Percentiles rank a stretch among this genome's conserved stretches.
These are phyloP conservation scores for Leishmania major DNA, from an alignment of 208 protist species.

Conservation along the genomic window DNA sequence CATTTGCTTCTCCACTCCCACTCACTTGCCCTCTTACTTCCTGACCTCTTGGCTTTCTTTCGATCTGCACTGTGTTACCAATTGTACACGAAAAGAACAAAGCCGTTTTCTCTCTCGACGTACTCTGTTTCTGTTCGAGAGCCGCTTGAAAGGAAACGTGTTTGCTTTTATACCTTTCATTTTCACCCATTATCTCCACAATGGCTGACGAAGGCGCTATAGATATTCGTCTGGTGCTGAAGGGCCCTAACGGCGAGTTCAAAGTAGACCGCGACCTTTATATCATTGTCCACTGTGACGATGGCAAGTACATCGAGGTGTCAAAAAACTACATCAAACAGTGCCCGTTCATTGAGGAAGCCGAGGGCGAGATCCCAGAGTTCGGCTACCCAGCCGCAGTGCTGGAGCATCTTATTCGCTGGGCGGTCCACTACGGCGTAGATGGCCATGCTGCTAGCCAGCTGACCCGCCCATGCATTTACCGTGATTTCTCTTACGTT, in stretches of 20 bases:
- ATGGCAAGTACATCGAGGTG: constrained; percentile 59
- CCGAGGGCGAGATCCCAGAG: constrained; percentile 35
- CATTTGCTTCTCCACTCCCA: neutral
- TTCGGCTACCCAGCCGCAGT: constrained; percentile 64
- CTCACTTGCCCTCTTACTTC: neutral
- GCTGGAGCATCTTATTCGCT: constrained; percentile 64
- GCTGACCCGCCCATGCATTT: constrained; percentile 64
- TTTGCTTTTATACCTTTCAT: neutral
- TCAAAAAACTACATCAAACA: constrained; percentile 35
- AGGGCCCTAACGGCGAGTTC: constrained; percentile 40
- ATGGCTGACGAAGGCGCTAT: constrained; percentile 20
- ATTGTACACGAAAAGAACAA: neutral
- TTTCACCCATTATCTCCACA: neutral
- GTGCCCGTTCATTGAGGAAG: constrained; percentile 52
- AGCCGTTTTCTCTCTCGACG: neutral
- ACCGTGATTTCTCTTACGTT: constrained; percentile 68
- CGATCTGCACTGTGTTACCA: neutral
- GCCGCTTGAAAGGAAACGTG: neutral
- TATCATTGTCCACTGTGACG: constrained; percentile 58
- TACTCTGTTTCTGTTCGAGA: constrained; percentile 2
- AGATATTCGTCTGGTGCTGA: constrained; percentile 38
- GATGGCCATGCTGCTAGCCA: constrained; percentile 51
- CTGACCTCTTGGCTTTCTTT: neutral
- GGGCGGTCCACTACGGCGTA: constrained; percentile 64
- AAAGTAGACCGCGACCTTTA: constrained; percentile 29